A percentile compares a stretch with the other conserved stretches of the same genome.
Conservation (phyloP, 108 stramenopile genomes). For the Stephanodiscus minutulus region DNA sequence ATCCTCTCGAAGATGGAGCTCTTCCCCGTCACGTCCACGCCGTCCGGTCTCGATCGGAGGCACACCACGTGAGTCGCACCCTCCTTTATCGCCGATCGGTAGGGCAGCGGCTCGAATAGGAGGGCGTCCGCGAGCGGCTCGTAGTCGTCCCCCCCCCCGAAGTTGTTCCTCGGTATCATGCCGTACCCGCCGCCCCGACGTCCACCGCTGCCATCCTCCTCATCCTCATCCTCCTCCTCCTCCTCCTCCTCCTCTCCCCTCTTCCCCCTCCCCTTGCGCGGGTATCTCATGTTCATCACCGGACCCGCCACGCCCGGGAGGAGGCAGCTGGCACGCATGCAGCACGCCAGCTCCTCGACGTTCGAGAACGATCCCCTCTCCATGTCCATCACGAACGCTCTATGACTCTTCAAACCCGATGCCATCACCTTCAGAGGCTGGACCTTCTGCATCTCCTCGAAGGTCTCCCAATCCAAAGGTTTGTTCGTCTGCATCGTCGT, state of each 20-base stretch:
- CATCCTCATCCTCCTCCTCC: neutral
- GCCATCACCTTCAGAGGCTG: slow-evolving; percentile 92
- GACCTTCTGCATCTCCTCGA: slow-evolving; percentile 77
- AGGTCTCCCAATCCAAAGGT: slow-evolving; percentile 91
- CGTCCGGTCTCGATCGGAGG: slow-evolving; percentile 89
- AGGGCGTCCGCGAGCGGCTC: slow-evolving; percentile 93
- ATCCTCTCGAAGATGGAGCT: slow-evolving; percentile 74
- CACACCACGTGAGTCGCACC: slow-evolving; percentile 92
- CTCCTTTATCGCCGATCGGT: slow-evolving; percentile 79
- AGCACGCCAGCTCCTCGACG: slow-evolving; percentile 76
- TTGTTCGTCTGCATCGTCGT: slow-evolving; percentile 81
- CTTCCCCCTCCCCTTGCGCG: slow-evolving; percentile 11
- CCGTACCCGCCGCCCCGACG: slow-evolving; percentile 11
- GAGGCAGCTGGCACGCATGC: slow-evolving; percentile 92
- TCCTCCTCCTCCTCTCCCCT: neutral
- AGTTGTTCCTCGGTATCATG: slow-evolving; percentile 59
- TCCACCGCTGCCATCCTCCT: neutral
- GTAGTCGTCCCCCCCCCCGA: slow-evolving; percentile 42
- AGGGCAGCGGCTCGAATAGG: slow-evolving; percentile 91
- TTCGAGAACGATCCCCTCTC: slow-evolving; percentile 76
- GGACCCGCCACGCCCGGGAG: slow-evolving; percentile 96
- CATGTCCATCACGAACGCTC: slow-evolving; percentile 77
- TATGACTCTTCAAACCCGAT: slow-evolving; percentile 72
- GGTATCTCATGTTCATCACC: slow-evolving; percentile 60
- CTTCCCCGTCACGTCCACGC: slow-evolving; percentile 88